Base-by-base conservation (phyloP, 352 stramenopile species). In the Phytophthora cactorum region DNA sequence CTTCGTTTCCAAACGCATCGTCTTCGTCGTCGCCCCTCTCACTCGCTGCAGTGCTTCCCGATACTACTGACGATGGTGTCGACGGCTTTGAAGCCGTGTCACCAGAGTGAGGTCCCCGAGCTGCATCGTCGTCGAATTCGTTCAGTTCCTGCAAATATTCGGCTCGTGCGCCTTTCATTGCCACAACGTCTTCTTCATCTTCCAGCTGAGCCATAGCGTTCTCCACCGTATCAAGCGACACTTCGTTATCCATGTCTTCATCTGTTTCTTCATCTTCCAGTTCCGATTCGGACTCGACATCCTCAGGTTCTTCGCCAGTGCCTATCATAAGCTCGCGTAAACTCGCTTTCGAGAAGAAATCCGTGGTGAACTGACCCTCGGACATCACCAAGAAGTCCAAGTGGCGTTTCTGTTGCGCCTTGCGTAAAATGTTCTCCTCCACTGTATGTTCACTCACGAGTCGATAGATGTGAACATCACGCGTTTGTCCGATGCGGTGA, bases 351-450 rank as follows among this genome's bases (percentile, higher is more conserved):
- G 82, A 92, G 64, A 96, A 92, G 56, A 97, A 94, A 39, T 97
- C 90, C 12, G 79, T 91, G 15, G 81, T 88, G 63, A 89, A 89
- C 50, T 95, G 81, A 6, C 82, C 77, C 50, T 90, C 76, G 32
- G 74, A 79, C 81, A 98, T 92, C 14, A 95, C 96, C 4, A 99
- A 72, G 36, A 97, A 96, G 74, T 99, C 97, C 31, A 99, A 81
- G 59, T 99, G 97, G 1, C 94, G 86, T 79, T 99, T 99, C 71
- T 99, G 97, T 59, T 96, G 88, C 0, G 93, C 97, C 73, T 99
- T 99, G n/a, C 91, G 87, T n/a, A 99, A 70, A 64, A 99, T 99
- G 77, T 99, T 99, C 75, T 99, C 98, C 77, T 99, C 98, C 36
- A 99, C 97, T 1, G 98, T 98, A 70, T 98, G 89, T 57, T 98